A percentile compares a stretch with the other conserved stretches of the same genome.
These are phyloP conservation scores for Sporothrix curviconia DNA, from an alignment of 2,329 filamentous ascomycete species.

Conservation along the genomic window DNA sequence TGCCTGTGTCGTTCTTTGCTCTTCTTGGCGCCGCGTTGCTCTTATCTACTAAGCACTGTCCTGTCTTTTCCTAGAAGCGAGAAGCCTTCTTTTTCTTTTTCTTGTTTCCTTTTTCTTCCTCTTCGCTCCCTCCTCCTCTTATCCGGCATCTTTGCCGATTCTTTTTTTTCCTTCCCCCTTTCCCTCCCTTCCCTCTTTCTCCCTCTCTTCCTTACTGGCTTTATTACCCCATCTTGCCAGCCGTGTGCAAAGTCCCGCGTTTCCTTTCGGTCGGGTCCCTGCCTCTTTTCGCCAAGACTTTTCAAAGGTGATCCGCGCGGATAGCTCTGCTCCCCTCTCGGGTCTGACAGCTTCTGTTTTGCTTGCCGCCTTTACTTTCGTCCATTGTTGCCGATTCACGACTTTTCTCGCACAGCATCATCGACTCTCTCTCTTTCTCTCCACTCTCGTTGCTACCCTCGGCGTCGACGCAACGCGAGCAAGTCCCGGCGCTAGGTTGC, in stretches of 20 bases:
- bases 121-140: background rate
- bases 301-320: background rate
- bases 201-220: background rate
- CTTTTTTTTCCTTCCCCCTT: background rate
- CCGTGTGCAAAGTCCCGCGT: background rate
- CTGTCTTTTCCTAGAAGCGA: background rate
- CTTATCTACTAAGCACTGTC: conserved; percentile 14
- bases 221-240: conserved; percentile 4
- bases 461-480: no score
- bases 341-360: background rate
- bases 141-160: background rate
- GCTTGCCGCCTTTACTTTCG: background rate
- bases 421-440: background rate
- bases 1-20: background rate
- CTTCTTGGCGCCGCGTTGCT: background rate
- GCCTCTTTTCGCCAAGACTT: conserved; percentile 7
- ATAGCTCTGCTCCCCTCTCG: background rate
- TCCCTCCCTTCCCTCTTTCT: conserved; percentile 1
- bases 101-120: background rate
- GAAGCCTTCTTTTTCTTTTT: background rate
- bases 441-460: background rate
- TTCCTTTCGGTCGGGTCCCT: background rate
- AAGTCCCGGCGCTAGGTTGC: background rate
- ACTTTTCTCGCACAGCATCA: background rate
- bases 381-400: no score